These are phyloP conservation scores for Fusarium abutilonis DNA, from an alignment of 2,329 filamentous ascomycete genomes.

Conservation along the genomic window DNA sequence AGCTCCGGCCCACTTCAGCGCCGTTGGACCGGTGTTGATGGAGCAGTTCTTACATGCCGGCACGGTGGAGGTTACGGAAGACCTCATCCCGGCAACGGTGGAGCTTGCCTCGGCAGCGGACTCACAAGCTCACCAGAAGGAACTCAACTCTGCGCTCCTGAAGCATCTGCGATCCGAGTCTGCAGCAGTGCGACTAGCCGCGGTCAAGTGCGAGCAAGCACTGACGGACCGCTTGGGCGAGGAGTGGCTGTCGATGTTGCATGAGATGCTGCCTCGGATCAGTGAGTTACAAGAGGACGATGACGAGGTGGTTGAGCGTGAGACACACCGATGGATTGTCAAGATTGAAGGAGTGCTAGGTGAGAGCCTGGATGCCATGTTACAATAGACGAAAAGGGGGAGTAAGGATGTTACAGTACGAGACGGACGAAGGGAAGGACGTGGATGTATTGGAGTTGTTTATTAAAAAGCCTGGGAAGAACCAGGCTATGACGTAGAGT, in stretches of 20 bases:
- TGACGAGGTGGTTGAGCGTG: conserved; percentile 89
- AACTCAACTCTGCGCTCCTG: conserved; percentile 82
- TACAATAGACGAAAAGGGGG: conserved; percentile 69
- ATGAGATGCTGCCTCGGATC: conserved; percentile 96
- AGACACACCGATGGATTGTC: conserved; percentile 89
- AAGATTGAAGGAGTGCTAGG: conserved; percentile 89
- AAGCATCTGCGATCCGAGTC: conserved; percentile 79
- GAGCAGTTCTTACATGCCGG: conserved; percentile 68
- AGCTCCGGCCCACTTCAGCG: conserved; percentile 83
- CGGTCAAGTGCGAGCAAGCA: conserved; percentile 81
- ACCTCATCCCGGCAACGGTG: conserved; percentile 78
- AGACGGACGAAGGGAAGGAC: conserved; percentile 22
- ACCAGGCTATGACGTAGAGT: conserved; percentile 28
- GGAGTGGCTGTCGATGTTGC: conserved; percentile 90
- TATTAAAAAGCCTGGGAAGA: conserved; percentile 21
- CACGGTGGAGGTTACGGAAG: conserved; percentile 55
- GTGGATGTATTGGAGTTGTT: conserved; percentile 20
- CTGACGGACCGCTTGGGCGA: conserved; percentile 85
- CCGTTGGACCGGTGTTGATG: conserved; percentile 75
- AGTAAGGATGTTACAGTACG: background rate
- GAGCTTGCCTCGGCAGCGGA: conserved; percentile 83
- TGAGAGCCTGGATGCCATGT: conserved; percentile 90
- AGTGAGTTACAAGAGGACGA: conserved; percentile 97
- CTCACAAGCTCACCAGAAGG: conserved; percentile 89
- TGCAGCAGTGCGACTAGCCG: conserved; percentile 78